Percentiles rank a stretch among this genome's conserved stretches.
Conservation (phyloP, 495 filamentous ascomycete species). For the Friedmanniomyces simplex region DNA sequence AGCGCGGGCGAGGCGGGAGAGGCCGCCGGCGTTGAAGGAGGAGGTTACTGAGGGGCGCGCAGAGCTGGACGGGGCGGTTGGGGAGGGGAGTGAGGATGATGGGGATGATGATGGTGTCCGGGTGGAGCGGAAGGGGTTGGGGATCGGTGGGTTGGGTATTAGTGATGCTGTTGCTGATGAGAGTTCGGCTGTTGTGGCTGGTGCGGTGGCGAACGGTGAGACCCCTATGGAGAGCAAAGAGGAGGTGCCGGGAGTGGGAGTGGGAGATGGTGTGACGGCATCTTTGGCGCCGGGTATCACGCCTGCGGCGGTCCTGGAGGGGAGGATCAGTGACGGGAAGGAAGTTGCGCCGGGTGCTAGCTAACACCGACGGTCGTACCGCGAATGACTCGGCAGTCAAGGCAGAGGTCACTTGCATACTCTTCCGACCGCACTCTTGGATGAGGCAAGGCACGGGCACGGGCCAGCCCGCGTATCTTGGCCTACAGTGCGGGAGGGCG, state of each 20-base stretch:
- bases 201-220: neutral
- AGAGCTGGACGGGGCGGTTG: conserved; percentile 4
- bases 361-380: neutral
- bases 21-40: conserved; percentile 78
- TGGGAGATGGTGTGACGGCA: neutral
- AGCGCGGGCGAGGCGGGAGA: conserved; percentile 68
- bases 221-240: neutral
- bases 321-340: neutral
- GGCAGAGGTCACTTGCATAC: neutral
- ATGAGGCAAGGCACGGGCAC: neutral
- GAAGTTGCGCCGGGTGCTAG: neutral
- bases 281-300: neutral
- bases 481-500: neutral
- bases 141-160: conserved; percentile 1
- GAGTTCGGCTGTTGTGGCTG: neutral
- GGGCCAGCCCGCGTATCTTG: neutral
- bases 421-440: neutral
- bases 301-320: neutral
- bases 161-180: neutral
- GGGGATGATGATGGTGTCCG: neutral
- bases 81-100: neutral
- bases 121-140: neutral
- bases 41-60: conserved; percentile 40
- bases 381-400: neutral
- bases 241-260: neutral